Percentiles rank a stretch among this genome's conserved stretches.
These are phyloP conservation scores for Cercospora nicotianae DNA, from an alignment of 2,329 filamentous ascomycete genomes.

Conservation along the genomic window DNA sequence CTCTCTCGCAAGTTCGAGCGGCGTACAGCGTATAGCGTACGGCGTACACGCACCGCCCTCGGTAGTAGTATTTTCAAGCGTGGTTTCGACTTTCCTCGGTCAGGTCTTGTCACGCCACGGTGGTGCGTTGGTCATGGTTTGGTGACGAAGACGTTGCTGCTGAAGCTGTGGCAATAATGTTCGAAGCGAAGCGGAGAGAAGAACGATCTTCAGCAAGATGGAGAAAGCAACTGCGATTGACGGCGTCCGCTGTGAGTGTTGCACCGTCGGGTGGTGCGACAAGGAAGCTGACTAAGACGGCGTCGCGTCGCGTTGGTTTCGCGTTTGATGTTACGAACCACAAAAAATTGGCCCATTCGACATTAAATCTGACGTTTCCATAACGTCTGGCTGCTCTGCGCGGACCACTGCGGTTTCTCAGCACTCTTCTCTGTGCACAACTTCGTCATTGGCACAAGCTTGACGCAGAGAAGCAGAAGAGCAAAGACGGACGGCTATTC, in stretches of 20 bases:
- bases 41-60: neutral
- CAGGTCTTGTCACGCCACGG: neutral
- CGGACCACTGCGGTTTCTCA: neutral
- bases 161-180: neutral
- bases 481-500: neutral
- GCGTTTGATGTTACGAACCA: neutral
- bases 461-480: neutral
- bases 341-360: neutral
- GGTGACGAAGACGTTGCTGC: neutral
- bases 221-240: neutral
- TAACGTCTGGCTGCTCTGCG: neutral
- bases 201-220: neutral
- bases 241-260: neutral
- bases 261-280: neutral
- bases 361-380: neutral
- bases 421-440: neutral
- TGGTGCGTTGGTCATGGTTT: neutral
- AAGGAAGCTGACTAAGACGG: neutral
- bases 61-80: neutral
- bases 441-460: constrained; percentile 1
- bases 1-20: neutral
- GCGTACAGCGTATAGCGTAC: neutral
- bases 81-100: neutral
- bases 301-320: neutral
- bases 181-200: neutral